Evolutionary conservation across 768 basidiomycete genomes (phyloP), one percentile per base, ranked within the genome.

Genomic region (Rickenella mellea): DNA sequence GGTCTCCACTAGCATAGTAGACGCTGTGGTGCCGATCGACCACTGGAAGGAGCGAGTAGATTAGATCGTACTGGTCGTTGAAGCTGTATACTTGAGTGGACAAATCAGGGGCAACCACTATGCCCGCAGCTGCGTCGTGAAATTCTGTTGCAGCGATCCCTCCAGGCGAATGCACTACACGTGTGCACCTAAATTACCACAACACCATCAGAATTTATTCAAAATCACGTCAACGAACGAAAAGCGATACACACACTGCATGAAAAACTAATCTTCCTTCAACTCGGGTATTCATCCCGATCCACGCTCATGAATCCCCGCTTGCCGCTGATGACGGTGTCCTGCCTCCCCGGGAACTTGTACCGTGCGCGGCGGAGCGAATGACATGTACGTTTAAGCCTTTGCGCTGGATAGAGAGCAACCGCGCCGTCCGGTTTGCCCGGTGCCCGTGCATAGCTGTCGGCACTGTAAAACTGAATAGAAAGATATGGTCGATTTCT

Each of bases 371-470:
- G 92, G 56, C 93, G 88, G 50, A 97, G 83, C 42, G 83, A 62
- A 96, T 85, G 56, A 96, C 87, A 24, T 80, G 64, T 29, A 83
- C 77, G 64, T 91, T 91, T 52, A 59, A 51, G 55, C 97, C 94
- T 66, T 92, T 93, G 73, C 80, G 86, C 39, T 93, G 87, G 65
- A 97, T 83, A 42, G 80, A 83, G 25, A 83, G 90, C 92, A 54
- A 89, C 93, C n/a, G 84, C 89, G 51, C 91, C 93, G 63, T 96
- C 92, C 30, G 94, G 92, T 69, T 94, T 96, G 55, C 94, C 94
- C 93, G 94, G 98, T 97, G 63, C 93, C 91, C 11, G 89, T 90
- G 61, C 90, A 88, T 45, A 93, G 77, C 58, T 87, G 85, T 51
- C 1, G 40, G n/a, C n/a, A n/a, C n/a, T n/a, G n/a, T n/a, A n/a